Conservation (phyloP, 345 rosid genomes). For the Eucalyptus curtisii region DNA sequence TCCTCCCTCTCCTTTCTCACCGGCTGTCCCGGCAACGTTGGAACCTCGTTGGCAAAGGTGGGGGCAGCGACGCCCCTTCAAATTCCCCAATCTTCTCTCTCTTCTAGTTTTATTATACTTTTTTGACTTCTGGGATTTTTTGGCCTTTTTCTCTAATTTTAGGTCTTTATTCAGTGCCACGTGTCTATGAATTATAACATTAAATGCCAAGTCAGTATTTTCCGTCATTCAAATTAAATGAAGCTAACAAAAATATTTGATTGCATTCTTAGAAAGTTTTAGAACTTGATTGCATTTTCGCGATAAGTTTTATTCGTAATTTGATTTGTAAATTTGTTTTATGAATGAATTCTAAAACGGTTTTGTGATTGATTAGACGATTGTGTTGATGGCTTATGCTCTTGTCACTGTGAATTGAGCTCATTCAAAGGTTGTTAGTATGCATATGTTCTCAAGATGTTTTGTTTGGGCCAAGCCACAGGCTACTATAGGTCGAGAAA, state of each 20-base stretch:
- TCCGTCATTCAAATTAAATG: rapidly evolving
- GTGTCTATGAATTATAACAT: not conserved
- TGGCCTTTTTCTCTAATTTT: not conserved
- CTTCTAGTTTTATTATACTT: not conserved
- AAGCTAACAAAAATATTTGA: too few species aligned
- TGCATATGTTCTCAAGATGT: not conserved
- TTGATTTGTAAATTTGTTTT: not conserved
- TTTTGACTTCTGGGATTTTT: not conserved
- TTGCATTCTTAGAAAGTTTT: rapidly evolving
- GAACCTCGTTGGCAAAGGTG: not conserved
- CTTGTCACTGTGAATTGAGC: not conserved
- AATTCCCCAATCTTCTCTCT: not conserved
- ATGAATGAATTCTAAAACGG: too few species aligned
- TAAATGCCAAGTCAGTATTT: not conserved
- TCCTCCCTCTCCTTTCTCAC: not conserved
- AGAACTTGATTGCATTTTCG: rapidly evolving
- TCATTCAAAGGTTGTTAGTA: not conserved
- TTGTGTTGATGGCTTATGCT: not conserved
- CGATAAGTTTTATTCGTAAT: rapidly evolving
- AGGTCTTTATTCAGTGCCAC: not conserved
- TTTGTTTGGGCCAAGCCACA: not conserved
- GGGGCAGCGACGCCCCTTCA: not conserved
- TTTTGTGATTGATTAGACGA: not conserved
- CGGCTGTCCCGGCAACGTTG: not conserved
- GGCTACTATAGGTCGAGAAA: not conserved